These are phyloP conservation scores for Piper longum DNA, from an alignment of 164 flowering plant species.

Conservation along the genomic window DNA sequence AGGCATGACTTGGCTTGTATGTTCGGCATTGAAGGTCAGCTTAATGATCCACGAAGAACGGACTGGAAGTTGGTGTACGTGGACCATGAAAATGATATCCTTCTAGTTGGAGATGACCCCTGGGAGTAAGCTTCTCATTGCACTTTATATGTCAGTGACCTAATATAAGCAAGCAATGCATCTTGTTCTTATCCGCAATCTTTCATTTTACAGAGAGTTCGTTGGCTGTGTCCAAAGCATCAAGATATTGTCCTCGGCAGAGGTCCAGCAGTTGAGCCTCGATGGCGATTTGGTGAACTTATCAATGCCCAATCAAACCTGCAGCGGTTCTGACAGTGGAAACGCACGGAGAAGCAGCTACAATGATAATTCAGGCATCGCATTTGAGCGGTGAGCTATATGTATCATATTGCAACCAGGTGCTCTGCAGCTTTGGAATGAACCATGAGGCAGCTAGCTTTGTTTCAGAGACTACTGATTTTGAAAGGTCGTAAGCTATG, in stretches of 20 bases:
- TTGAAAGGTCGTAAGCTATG: too few relatives aligned
- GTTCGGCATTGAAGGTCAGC: conserved; percentile 91
- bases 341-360: conserved; percentile 61
- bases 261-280: conserved; percentile 87
- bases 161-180: background rate
- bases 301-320: conserved; percentile 48
- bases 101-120: conserved; percentile 90
- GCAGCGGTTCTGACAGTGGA: conserved; percentile 72
- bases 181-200: background rate
- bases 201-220: conserved; percentile 48
- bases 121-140: conserved; percentile 66
- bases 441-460: background rate
- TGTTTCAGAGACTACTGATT: too few relatives aligned
- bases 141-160: too few relatives aligned
- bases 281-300: conserved; percentile 57
- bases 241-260: conserved; percentile 74
- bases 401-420: too few relatives aligned
- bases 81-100: conserved; percentile 82
- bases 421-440: background rate
- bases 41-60: conserved; percentile 72
- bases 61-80: conserved; percentile 90
- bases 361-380: conserved; percentile 51
- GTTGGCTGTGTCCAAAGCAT: conserved; percentile 87
- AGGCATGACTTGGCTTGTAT: conserved; percentile 70
- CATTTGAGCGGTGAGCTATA: conserved; percentile 36